These are phyloP conservation scores for Kurtzmaniella fragi DNA, from an alignment of 805 yeast species.

Conservation along the genomic window DNA sequence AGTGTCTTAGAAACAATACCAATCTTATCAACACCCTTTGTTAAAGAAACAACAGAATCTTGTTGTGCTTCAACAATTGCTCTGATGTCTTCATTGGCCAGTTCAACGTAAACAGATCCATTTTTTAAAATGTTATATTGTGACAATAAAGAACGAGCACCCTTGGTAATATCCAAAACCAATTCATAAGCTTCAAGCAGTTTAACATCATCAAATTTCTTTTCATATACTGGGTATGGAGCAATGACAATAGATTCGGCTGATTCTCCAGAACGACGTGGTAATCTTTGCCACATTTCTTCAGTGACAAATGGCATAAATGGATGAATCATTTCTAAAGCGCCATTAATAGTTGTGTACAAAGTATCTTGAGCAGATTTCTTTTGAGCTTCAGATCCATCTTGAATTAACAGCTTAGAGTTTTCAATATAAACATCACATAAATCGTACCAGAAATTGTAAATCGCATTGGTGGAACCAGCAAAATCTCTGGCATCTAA, in stretches of 20 bases:
- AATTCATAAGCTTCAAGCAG: constrained; percentile 77
- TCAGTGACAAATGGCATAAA: constrained; percentile 97
- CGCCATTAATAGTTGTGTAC: constrained; percentile 88
- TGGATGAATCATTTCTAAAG: constrained; percentile 89
- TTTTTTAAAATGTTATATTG: constrained; percentile 87
- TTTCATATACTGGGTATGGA: constrained; percentile 62
- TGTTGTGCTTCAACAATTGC: constrained; percentile 63
- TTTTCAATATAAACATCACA: constrained; percentile 99
- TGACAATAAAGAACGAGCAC: constrained; percentile 85
- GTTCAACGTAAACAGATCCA: constrained; percentile 80
- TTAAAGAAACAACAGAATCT: constrained; percentile 83
- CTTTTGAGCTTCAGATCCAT: constrained; percentile 81
- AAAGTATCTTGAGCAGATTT: constrained; percentile 91
- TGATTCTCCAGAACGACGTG: constrained; percentile 71
- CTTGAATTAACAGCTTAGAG: constrained; percentile 86
- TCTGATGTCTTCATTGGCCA: constrained; percentile 43
- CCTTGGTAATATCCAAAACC: constrained; percentile 80
- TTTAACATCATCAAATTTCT: constrained; percentile 56
- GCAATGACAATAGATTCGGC: constrained; percentile 75
- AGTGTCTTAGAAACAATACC: constrained; percentile 50
- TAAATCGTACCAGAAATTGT: constrained; percentile 93
- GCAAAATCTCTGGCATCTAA: constrained; percentile 86
- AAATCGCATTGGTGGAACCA: constrained; percentile 79
- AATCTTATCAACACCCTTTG: constrained; percentile 82
- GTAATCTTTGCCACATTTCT: constrained; percentile 98